Base-by-base conservation (phyloP, 2,329 filamentous ascomycete genomes). In the Trichoderma pleuroti region DNA sequence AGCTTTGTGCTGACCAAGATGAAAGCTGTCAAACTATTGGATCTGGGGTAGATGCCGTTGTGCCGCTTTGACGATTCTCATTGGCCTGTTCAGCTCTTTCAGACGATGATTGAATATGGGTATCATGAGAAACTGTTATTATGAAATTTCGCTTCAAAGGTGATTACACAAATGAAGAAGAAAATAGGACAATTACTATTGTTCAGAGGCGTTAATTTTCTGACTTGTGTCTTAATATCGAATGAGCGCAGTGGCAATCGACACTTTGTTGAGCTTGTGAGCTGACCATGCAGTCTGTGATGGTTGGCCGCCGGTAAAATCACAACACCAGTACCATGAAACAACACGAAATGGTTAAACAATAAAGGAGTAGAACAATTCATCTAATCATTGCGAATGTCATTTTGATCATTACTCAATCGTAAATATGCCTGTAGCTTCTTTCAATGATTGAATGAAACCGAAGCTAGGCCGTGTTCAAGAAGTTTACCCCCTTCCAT, bases 361-460 rank as follows among this genome's bases (percentile, higher is more conserved):
- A n/a, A n/a, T n/a, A 1, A 18, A 14, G 3, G 6, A 9, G 2
- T 9, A 42, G 4, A 42, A 42, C 1, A 10, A 42, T 10, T 10
- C 8, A n/a, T n/a, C 8, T 10, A 10, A 42, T 0, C 39, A 10
- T 42, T 42, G 3, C 4, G 16, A 18, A 1, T n/a, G 0, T 1
- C 2, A 39, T 0, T 18, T 18, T 18, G 4, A 0, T 42, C 8
- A n/a, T 42, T n/a, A 10, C 8, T n/a, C 39, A n/a, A 42, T 42
- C 39, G 4, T 8, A n/a, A n/a, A 42, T 42, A 42, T 8, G 18
- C 0, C 0, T 0, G 10, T 42, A 5, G 1, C 2, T 42, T 42
- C 36, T 16, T 2, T 18, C 8, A 42, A 42, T n/a, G 39, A 2
- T n/a, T 5, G 39, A 5, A n/a, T 9, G 16, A 39, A 18, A 1